Conservation (phyloP, 441 rosid genomes). For the Bruguiera hainesii region DNA sequence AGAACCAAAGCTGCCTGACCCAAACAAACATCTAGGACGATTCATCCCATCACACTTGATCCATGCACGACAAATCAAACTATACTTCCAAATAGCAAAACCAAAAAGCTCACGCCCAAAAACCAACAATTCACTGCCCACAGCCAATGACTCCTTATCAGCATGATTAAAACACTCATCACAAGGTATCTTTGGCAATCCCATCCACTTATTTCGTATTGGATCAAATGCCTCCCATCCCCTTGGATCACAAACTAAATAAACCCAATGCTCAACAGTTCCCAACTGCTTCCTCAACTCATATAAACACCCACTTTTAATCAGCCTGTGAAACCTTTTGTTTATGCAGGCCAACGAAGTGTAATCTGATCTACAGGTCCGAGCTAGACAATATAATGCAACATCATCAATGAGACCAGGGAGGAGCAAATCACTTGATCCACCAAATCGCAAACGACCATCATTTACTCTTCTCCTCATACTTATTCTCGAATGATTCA, state of each 20-base stretch:
- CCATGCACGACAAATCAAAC: conserved; percentile 51
- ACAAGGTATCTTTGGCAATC: conserved; percentile 69
- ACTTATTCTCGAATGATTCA: conserved; percentile 21
- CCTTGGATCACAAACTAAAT: conserved; percentile 69
- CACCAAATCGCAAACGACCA: conserved; percentile 44
- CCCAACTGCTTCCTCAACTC: conserved; percentile 54
- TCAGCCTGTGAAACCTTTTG: conserved; percentile 53
- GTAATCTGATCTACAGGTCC: conserved; percentile 57
- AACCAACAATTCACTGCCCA: conserved; percentile 64
- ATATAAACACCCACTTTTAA: conserved; percentile 46
- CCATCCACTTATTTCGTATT: conserved; percentile 58
- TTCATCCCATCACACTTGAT: conserved; percentile 70
- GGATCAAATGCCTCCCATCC: conserved; percentile 79
- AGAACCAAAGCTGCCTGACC: conserved; percentile 67
- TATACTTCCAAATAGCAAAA: conserved; percentile 76
- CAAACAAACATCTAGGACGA: conserved; percentile 70
- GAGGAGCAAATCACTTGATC: conserved; percentile 54
- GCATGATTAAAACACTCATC: conserved; percentile 78
- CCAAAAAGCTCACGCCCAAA: conserved; percentile 65
- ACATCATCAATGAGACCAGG: conserved; percentile 76
- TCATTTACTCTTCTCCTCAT: conserved; percentile 43
- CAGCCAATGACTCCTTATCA: conserved; percentile 78
- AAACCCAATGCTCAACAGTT: conserved; percentile 58
- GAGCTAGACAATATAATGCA: conserved; percentile 63
- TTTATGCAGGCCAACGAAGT: conserved; percentile 50